Evolutionary conservation across 2,329 filamentous ascomycete species (phyloP), one percentile per base, ranked within the genome.

Genomic region (Penicillium sp.): DNA sequence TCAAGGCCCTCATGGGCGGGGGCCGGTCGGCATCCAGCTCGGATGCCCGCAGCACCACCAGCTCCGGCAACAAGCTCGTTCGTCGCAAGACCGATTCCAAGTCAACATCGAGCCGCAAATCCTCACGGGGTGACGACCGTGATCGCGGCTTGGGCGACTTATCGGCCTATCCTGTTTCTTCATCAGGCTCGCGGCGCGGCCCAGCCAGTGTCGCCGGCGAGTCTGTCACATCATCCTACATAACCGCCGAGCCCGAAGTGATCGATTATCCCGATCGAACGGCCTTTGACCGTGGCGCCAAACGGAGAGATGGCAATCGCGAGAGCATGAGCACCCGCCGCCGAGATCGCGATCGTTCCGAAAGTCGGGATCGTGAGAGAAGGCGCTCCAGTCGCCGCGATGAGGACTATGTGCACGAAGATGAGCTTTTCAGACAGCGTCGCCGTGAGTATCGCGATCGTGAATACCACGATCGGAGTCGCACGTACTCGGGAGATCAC

Each of bases 41-140:
- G 43, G 63, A 66, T 54, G 52, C 52, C 51, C 65, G 65, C 56
- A 64, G 63, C 50, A 43, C 40, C 24, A 43, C 51, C 46, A 57
- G 54, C 49, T 59, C 59, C 46, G 61, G 58, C 50, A 67, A 66
- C 25, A 67, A 64, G 43, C 57, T 55, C 36, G 59, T 59, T 51
- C 66, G 64, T 48, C 66, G 64, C 58, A 64, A 59, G 54, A 54
- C 61, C 28, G 56, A 64, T 43, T 64, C 62, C 33, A 67, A 64
- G 55, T 68, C 65, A 18, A 61, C 63, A 47, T 61, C 63, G 39
- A 66, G 63, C 51, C 67, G 63, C 56, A 72, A 68, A 58, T 66
- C 69, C 47, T 60, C 70, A 65, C 68, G 70, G 65, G 67, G 67
- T 70, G 71, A 74, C 67, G 71, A 73, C 66, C 70, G 71, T 68